A percentile compares a stretch with the other conserved stretches of the same genome.
Evolutionary conservation across 2,329 filamentous ascomycete genomes (phyloP).

Genomic region (Chalaropsis ovoidea): DNA sequence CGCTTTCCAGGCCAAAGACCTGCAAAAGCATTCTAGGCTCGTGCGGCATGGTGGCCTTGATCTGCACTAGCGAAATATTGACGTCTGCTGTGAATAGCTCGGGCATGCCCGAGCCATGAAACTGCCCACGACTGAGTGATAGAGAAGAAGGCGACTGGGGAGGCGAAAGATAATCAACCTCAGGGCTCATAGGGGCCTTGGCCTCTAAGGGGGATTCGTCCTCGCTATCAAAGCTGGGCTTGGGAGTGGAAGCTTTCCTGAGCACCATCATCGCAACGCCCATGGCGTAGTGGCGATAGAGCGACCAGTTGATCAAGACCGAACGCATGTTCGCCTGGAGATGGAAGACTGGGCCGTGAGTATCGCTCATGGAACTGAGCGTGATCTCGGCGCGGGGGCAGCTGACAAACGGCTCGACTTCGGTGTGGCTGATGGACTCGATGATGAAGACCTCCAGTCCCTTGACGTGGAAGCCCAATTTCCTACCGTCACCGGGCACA

Average conservation of each 20-base stretch:
- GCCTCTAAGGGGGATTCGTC: constrained; percentile 22
- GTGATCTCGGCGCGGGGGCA: constrained; percentile 81
- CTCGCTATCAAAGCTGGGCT: constrained; percentile 23
- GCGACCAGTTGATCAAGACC: constrained; percentile 75
- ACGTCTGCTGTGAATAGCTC: constrained; percentile 77
- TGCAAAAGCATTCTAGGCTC: constrained; percentile 91
- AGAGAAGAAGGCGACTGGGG: constrained; percentile 28
- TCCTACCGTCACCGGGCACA: constrained; percentile 62
- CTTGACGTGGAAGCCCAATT: constrained; percentile 67
- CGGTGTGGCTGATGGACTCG: constrained; percentile 73
- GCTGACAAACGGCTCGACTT: constrained; percentile 74
- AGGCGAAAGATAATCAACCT: constrained; percentile 34
- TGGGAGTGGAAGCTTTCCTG: constrained; percentile 29
- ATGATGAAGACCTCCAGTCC: constrained; percentile 85
- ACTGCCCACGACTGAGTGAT: constrained; percentile 17
- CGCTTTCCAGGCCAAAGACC: constrained; percentile 69
- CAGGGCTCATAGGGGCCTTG: constrained; percentile 26
- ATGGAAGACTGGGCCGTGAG: constrained; percentile 78
- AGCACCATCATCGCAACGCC: constrained; percentile 72
- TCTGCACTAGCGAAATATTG: constrained; percentile 68
- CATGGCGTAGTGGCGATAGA: constrained; percentile 85
- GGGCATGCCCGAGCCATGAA: constrained; percentile 27
- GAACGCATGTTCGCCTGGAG: constrained; percentile 72
- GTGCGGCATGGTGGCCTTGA: constrained; percentile 79
- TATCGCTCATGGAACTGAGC: constrained; percentile 74